These are phyloP conservation scores for Lagerstroemia speciosa DNA, from an alignment of 345 rosid species.

Conservation along the genomic window DNA sequence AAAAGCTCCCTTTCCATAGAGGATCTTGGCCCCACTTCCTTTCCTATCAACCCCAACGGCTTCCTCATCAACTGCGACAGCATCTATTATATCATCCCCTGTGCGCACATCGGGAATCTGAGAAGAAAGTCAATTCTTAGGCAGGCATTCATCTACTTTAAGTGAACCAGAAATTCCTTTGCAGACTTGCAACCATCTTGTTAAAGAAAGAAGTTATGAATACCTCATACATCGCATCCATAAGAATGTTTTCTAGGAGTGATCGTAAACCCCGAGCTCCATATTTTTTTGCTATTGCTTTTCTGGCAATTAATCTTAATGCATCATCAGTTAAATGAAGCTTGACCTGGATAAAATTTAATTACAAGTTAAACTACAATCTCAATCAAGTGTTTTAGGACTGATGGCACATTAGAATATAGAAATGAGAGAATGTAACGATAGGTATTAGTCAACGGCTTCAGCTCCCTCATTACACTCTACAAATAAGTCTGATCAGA, in stretches of 20 bases:
- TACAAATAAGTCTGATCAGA: conserved; percentile 4
- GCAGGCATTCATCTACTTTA: not conserved
- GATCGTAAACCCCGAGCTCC: conserved; percentile 94
- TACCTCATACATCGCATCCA: conserved; percentile 99
- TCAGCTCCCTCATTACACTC: not conserved
- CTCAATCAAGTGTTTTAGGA: not conserved
- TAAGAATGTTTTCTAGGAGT: conserved; percentile 74
- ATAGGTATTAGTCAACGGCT: no score
- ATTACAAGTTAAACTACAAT: not conserved
- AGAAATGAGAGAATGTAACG: not conserved
- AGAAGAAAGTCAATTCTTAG: not conserved
- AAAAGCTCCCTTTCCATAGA: conserved; percentile 80
- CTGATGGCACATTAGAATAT: not conserved
- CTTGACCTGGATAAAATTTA: conserved; percentile 50
- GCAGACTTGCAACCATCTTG: not conserved
- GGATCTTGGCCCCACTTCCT: conserved; percentile 71
- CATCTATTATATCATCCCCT: conserved; percentile 67
- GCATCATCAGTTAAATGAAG: conserved; percentile 74
- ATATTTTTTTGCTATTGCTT: conserved; percentile 74
- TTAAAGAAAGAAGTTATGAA: not conserved
- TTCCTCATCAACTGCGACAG: conserved; percentile 78
- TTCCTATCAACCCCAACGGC: conserved; percentile 52
- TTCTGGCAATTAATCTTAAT: conserved; percentile 68
- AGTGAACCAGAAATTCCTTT: not conserved
- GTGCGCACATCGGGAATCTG: conserved; percentile 84